A percentile compares a stretch with the other conserved stretches of the same genome.
These are phyloP conservation scores for Candida endomychidarum DNA, from an alignment of 805 yeast species.

Conservation along the genomic window DNA sequence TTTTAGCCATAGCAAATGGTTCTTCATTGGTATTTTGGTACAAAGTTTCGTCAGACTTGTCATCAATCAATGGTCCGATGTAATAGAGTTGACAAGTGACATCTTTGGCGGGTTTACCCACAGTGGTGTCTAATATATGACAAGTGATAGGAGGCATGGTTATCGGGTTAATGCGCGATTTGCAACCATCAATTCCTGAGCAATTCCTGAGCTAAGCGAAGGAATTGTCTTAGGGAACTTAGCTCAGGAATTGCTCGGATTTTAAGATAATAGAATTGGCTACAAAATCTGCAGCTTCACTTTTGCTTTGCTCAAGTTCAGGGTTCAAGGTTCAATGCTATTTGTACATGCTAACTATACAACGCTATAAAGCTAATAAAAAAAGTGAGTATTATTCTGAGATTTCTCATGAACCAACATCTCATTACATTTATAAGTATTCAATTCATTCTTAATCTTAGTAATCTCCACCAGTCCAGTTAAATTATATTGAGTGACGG, in stretches of 20 bases:
- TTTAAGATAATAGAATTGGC: no score
- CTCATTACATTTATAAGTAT: constrained; percentile 58
- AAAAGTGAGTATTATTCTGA: constrained; percentile 63
- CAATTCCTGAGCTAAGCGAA: no score
- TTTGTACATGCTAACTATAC: no score
- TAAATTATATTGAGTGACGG: constrained; percentile 50
- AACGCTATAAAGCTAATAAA: constrained; percentile 44
- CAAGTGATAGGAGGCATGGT: constrained; percentile 66
- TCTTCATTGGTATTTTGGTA: constrained; percentile 24
- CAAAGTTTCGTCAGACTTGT: constrained; percentile 26
- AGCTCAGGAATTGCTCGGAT: no score
- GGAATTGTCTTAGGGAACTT: no score
- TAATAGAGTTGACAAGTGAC: constrained; percentile 66
- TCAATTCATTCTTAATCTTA: constrained; percentile 63
- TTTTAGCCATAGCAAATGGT: constrained; percentile 66
- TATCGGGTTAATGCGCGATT: constrained; percentile 14
- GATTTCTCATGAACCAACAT: constrained; percentile 71
- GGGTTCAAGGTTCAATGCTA: no score
- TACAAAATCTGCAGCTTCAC: no score
- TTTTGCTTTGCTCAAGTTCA: no score
- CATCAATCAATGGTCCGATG: constrained; percentile 25
- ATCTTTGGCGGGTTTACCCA: constrained; percentile 78
- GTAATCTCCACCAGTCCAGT: constrained; percentile 52
- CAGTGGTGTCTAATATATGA: constrained; percentile 82
- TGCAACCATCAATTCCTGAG: constrained; percentile 5